Percentiles rank a stretch among this genome's conserved stretches.
phyloP scores from a whole-genome alignment of 208 protist genomes.

The Phytomonas sp. region DNA sequence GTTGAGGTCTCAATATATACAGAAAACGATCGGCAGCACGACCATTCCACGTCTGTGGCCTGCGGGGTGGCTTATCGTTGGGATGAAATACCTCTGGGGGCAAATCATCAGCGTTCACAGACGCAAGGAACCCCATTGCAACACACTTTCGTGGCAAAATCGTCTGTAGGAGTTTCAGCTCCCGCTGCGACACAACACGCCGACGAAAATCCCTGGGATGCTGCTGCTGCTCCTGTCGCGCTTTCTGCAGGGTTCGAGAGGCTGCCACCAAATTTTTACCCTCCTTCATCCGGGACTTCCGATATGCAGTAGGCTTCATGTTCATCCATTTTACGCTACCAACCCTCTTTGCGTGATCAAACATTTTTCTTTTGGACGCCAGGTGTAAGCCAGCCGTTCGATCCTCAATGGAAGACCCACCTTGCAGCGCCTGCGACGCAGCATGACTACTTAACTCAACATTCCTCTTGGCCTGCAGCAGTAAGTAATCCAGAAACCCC shows the following conservation, averaged over 20 bases:
- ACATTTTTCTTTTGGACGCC: background rate
- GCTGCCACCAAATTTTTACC: background rate
- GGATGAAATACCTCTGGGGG: background rate
- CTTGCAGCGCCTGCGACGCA: background rate
- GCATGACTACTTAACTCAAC: background rate
- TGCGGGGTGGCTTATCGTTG: background rate
- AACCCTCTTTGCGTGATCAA: background rate
- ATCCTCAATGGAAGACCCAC: background rate
- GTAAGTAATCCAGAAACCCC: background rate
- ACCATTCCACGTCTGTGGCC: background rate
- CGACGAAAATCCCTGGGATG: background rate
- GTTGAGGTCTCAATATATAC: background rate
- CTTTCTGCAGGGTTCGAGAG: background rate
- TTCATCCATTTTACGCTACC: background rate
- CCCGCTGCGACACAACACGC: background rate
- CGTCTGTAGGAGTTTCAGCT: background rate
- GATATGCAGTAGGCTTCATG: background rate
- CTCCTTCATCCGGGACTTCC: background rate
- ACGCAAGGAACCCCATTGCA: background rate
- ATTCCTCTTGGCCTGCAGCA: background rate
- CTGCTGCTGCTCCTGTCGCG: background rate
- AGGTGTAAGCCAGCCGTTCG: background rate
- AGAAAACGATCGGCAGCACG: background rate
- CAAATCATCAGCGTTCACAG: background rate
- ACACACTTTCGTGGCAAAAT: background rate